Conservation (phyloP, 305 asterid genomes). For the Ilex paraguariensis region DNA sequence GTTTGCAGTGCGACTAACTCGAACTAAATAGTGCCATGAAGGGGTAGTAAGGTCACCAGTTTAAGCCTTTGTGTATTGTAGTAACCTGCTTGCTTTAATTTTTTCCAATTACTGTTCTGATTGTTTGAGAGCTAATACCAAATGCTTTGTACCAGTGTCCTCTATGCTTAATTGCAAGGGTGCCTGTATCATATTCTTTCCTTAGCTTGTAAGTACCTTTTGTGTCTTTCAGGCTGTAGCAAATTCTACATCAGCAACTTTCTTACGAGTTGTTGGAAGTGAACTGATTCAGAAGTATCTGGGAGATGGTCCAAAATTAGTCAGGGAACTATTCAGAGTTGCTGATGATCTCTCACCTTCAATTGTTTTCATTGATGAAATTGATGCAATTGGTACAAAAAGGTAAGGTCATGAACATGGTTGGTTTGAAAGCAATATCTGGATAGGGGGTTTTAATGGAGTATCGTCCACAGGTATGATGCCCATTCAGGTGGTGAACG, state of each 20-base stretch:
- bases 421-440: constrained; percentile 8
- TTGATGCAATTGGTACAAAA: constrained; percentile 92
- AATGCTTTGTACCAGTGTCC: too few relatives aligned
- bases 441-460: constrained; percentile 3
- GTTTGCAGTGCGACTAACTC: too few relatives aligned
- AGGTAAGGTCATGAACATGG: constrained; percentile 37
- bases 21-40: too few relatives aligned
- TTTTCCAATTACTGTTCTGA: too few relatives aligned
- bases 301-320: constrained; percentile 95
- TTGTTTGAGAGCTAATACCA: too few relatives aligned
- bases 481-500: constrained; percentile 99
- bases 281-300: constrained; percentile 84
- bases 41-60: too few relatives aligned
- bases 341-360: constrained; percentile 94
- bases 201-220: background rate
- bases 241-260: constrained; percentile 91
- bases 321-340: constrained; percentile 87
- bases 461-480: constrained; percentile 51
- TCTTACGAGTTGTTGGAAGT: constrained; percentile 94
- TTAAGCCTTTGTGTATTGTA: too few relatives aligned
- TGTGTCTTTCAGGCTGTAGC: constrained; percentile 70
- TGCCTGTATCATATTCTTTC: too few relatives aligned
- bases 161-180: too few relatives aligned
- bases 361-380: constrained; percentile 89
- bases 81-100: too few relatives aligned